Evolutionary conservation across 1,139 yeast species (phyloP).

Genomic region (Pichia sp.): DNA sequence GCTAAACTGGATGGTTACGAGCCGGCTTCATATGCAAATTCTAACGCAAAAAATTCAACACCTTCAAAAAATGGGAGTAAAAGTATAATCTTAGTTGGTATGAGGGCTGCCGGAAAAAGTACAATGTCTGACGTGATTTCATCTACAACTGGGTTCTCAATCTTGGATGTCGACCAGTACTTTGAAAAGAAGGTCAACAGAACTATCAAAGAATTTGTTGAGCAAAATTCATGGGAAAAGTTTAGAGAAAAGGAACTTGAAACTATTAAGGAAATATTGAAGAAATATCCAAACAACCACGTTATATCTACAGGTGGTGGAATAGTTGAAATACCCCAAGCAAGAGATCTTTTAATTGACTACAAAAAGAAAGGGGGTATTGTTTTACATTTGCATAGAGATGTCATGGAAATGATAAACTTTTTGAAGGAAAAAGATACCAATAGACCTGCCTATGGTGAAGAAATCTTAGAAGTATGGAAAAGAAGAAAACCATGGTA

Average conservation of each 20-base stretch:
- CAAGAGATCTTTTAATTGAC: conserved; percentile 57
- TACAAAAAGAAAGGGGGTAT: conserved; percentile 59
- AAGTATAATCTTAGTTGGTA: conserved; percentile 83
- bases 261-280: conserved; percentile 51
- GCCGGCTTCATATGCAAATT: conserved; percentile 24
- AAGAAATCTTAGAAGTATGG: conserved; percentile 83
- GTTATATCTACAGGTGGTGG: conserved; percentile 97
- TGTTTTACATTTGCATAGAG: conserved; percentile 87
- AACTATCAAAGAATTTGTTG: conserved; percentile 65
- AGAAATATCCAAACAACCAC: conserved; percentile 48
- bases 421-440: conserved; percentile 70
- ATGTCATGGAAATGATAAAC: conserved; percentile 71
- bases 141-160: conserved; percentile 60
- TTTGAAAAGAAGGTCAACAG: conserved; percentile 54
- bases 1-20: conserved; percentile 70
- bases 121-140: conserved; percentile 84
- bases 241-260: conserved; percentile 70
- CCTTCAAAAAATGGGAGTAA: conserved; percentile 39
- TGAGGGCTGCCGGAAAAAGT: conserved; percentile 98
- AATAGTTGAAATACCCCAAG: conserved; percentile 71
- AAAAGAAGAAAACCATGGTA: conserved; percentile 75
- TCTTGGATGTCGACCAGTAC: conserved; percentile 72
- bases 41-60: conserved; percentile 13
- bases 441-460: conserved; percentile 80
- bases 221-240: conserved; percentile 75